Evolutionary conservation across 306 rosid species (phyloP).

Genomic region (Medicago ruthenica): DNA sequence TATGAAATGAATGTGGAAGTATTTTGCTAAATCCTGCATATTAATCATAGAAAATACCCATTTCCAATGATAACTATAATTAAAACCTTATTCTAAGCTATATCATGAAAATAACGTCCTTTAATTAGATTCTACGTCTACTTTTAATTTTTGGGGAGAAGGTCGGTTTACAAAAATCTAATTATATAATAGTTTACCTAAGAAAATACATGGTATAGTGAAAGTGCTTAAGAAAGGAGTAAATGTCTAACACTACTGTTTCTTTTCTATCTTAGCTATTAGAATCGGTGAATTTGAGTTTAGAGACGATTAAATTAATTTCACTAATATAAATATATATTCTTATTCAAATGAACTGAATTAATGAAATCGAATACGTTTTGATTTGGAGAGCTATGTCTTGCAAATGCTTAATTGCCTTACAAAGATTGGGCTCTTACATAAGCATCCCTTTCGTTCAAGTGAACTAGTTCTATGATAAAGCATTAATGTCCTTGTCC

Average conservation of each 20-base stretch:
- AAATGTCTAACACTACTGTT: no score
- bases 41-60: slow-evolving; percentile 60
- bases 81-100: slow-evolving; percentile 42
- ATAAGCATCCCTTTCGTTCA: neutral
- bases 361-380: no score
- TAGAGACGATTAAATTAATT: no score
- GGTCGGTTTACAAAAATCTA: slow-evolving; percentile 7
- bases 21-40: slow-evolving; percentile 51
- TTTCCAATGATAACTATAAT: slow-evolving; percentile 48
- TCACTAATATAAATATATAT: no score
- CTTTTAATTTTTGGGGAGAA: neutral
- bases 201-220: neutral
- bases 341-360: no score
- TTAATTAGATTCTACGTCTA: slow-evolving; percentile 8
- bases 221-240: neutral
- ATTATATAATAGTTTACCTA: neutral
- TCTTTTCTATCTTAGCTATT: no score
- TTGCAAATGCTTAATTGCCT: neutral
- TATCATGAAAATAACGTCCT: slow-evolving; percentile 40
- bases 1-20: slow-evolving; percentile 43
- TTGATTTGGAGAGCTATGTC: neutral
- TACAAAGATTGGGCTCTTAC: neutral
- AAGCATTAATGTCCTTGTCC: neutral
- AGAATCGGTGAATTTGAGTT: no score
- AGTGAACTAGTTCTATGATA: neutral